phyloP scores from a whole-genome alignment of 768 basidiomycete genomes.

The Naganishia vishniacii region DNA sequence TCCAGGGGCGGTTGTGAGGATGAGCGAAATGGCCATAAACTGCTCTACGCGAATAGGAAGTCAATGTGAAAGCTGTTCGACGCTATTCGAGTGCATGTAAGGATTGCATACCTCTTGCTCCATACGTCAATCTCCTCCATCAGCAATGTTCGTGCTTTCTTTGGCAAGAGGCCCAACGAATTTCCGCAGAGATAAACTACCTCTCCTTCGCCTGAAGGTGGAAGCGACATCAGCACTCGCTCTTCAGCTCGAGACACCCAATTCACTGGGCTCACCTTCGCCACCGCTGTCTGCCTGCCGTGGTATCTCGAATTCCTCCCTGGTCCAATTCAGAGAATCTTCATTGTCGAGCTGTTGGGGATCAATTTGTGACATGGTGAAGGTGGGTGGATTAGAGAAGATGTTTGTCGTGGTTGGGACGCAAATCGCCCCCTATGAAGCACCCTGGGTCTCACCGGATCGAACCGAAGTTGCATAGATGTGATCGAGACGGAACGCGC shows the following conservation, averaged over 20 bases:
- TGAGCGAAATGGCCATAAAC: slow-evolving; percentile 87
- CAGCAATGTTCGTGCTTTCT: slow-evolving; percentile 64
- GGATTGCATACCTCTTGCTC: slow-evolving; percentile 55
- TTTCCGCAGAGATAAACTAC: slow-evolving; percentile 87
- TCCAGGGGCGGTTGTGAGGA: slow-evolving; percentile 78
- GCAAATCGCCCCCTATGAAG: too few relatives aligned
- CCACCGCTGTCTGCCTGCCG: slow-evolving; percentile 40
- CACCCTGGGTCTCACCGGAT: too few relatives aligned
- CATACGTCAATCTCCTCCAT: slow-evolving; percentile 79
- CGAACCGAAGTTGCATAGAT: neutral
- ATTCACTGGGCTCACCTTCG: slow-evolving; percentile 31
- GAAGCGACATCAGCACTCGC: too few relatives aligned
- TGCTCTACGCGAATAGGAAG: slow-evolving; percentile 54
- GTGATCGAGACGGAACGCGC: too few relatives aligned
- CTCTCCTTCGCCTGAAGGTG: slow-evolving; percentile 33
- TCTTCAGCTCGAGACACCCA: neutral
- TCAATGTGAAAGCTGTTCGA: neutral
- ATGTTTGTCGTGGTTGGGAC: neutral
- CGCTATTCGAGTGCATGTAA: neutral
- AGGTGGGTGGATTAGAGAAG: neutral
- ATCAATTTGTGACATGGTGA: slow-evolving; percentile 4
- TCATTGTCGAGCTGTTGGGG: slow-evolving; percentile 20
- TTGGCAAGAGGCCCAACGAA: slow-evolving; percentile 78
- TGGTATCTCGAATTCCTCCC: slow-evolving; percentile 47
- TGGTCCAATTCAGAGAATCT: slow-evolving; percentile 44